These are phyloP conservation scores for Musa beccarii DNA, from an alignment of 176 grass and related monocot genomes.

Conservation along the genomic window DNA sequence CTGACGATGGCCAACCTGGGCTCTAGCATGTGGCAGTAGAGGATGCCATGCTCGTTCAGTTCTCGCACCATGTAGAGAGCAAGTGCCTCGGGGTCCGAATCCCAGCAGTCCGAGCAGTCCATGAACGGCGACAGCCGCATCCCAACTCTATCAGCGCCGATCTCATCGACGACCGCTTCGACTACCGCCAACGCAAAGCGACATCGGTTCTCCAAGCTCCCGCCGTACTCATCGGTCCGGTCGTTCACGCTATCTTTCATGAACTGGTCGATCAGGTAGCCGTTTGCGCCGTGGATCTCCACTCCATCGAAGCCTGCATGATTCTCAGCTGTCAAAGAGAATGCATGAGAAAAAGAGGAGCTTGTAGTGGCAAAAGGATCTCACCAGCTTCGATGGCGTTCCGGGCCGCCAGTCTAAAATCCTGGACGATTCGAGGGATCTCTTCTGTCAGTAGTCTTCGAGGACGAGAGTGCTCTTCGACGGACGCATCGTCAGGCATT, in stretches of 20 bases:
- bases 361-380: background rate
- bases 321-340: too few relatives aligned
- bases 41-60: background rate
- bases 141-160: background rate
- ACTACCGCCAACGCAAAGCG: background rate
- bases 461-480: slow-evolving; percentile 26
- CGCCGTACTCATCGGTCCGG: slow-evolving; percentile 8
- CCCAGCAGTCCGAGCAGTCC: slow-evolving; percentile 1
- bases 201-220: background rate
- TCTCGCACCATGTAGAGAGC: background rate
- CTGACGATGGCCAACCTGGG: background rate
- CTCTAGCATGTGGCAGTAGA: slow-evolving; percentile 8
- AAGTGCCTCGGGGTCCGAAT: background rate
- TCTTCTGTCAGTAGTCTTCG: slow-evolving; percentile 37
- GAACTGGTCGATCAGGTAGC: slow-evolving; percentile 7
- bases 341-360: background rate
- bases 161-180: background rate
- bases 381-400: slow-evolving; percentile 61
- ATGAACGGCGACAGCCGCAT: slow-evolving; percentile 1
- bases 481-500: slow-evolving; percentile 13
- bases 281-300: slow-evolving; percentile 3
- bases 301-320: background rate
- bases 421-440: slow-evolving; percentile 32
- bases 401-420: slow-evolving; percentile 43
- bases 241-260: background rate